Evolutionary conservation across 441 rosid species (phyloP), one percentile per base, ranked within the genome.

Genomic region (Flueggea neowawraea): DNA sequence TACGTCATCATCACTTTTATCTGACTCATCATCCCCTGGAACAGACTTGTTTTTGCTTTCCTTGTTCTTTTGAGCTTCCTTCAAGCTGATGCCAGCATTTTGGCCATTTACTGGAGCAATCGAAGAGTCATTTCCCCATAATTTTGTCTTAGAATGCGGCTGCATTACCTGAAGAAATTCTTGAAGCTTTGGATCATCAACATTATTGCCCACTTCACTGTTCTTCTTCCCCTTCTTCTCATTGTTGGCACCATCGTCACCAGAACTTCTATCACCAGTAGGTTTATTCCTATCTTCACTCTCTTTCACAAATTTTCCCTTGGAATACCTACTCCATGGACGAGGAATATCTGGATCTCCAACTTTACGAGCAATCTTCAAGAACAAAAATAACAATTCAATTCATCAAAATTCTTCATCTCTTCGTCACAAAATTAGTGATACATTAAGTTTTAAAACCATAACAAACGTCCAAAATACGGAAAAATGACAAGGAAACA

Each of bases 141-240:
- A 69, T 73, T 88, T 89, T 49, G 93, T 82, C 70, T 79, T 86
- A 31, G 67, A 74, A 58, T 92, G 82, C 6, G 90, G 92, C 65
- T 87, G 90, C 92, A 89, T 81, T 68, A 91, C 81, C 66, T 89
- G 84, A 75, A 95, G 91, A 77, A 89, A 95, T 62, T 95, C 98
- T 62, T 71, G 78, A 55, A 85, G 75, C 64, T 62, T 57, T 60
- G 76, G 76, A 59, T 88, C 97, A 70, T 78, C 74, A 67, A 16
- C 60, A 61, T 74, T 77, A 17, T 60, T 71, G 31, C 62, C 73
- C 59, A 78, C 74, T 52, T 54, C 68, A 22, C 65, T 50, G 47
- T 28, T 59, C 44, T 71, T 84, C 63, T 67, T 50, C 50, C 16
- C 57, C 44, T 71, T 84, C 64, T 63, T 67, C 41, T 65, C 82